These are phyloP conservation scores for Hyaloperonospora brassicae DNA, from an alignment of 352 stramenopile species.

Conservation along the genomic window DNA sequence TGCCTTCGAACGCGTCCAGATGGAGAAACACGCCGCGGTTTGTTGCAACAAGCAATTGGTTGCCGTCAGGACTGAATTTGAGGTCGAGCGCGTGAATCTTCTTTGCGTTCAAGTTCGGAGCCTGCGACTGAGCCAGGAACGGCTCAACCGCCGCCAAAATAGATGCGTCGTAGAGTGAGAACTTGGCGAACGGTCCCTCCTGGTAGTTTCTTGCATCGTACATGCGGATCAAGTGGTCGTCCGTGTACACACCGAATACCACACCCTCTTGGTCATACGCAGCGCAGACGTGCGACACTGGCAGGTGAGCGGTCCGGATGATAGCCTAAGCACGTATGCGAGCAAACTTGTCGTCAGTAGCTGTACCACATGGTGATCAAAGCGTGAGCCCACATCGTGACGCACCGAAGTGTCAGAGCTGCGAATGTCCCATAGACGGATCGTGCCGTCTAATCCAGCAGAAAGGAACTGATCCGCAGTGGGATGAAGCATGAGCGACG, in stretches of 20 bases:
- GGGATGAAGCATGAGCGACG: slow-evolving; percentile 82
- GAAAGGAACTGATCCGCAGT: slow-evolving; percentile 79
- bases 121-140: slow-evolving; percentile 45
- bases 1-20: slow-evolving; percentile 79
- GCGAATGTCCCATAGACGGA: slow-evolving; percentile 78
- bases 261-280: slow-evolving; percentile 80
- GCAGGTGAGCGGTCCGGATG: slow-evolving; percentile 55
- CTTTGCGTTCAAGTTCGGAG: slow-evolving; percentile 41
- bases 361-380: neutral
- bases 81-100: slow-evolving; percentile 71
- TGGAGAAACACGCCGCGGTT: slow-evolving; percentile 77
- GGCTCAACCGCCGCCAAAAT: slow-evolving; percentile 55
- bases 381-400: neutral
- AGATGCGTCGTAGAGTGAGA: slow-evolving; percentile 73
- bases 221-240: slow-evolving; percentile 82
- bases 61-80: slow-evolving; percentile 82
- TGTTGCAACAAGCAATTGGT: slow-evolving; percentile 75
- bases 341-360: neutral
- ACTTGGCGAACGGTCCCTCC: slow-evolving; percentile 83
- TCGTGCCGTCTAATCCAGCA: slow-evolving; percentile 63
- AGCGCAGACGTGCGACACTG: slow-evolving; percentile 53
- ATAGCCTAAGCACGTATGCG: slow-evolving; percentile 30
- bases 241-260: slow-evolving; percentile 80
- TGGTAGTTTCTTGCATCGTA: slow-evolving; percentile 85
- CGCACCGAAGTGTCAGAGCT: slow-evolving; percentile 50